Evolutionary conservation across 1,284 basidiomycete species (phyloP), one percentile per base, ranked within the genome.

Genomic region (Papiliotrema nemorosa): DNA sequence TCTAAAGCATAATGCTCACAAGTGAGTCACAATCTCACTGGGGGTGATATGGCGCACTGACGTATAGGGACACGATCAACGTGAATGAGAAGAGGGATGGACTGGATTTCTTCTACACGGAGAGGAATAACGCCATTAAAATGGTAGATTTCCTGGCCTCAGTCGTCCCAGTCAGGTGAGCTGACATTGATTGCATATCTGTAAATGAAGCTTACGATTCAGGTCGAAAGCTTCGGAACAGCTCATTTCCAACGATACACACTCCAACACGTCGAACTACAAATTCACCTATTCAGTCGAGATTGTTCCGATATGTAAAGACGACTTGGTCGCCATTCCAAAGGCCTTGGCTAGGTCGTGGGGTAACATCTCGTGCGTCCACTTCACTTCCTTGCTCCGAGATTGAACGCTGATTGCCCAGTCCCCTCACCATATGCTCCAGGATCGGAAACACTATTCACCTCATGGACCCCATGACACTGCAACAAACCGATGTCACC

Each of bases 241-340:
- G 72, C 80, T 98, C 18, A 83, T 98, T 46, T 94, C 91, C 16
- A 81, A 86, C 39, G 94, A 98, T 70, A 92, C 88, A 1, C 94
- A 98, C 73, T 84, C 86, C 36, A 84, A 83, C 58, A 96, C 91
- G 1, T 88, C 92, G 36, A 97, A 91, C 77, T 97, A 90, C 81
- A 98, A 97, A 76, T 94, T 90, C 75, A 93, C 92, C 3, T 98
- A 93, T 79, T 96, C 91, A 18, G 89, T 97, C 62, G 94, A 98
- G 76, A 96, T 98, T 63, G 84, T 88, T 5, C 92, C 94, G 0
- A 84, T 98, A 55, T 98, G 94, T 79, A 97, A 97, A 75, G 94
- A 98, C 72, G 94, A 98, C 72, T 82, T 98, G 35, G 87, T 97
- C 31, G 92, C 88, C 70, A 79, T 98, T 35, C 90, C 93, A 3